Evolutionary conservation across 176 grass and related monocot genomes (phyloP), one percentile per base, ranked within the genome.

Genomic region (Oryza nivara): DNA sequence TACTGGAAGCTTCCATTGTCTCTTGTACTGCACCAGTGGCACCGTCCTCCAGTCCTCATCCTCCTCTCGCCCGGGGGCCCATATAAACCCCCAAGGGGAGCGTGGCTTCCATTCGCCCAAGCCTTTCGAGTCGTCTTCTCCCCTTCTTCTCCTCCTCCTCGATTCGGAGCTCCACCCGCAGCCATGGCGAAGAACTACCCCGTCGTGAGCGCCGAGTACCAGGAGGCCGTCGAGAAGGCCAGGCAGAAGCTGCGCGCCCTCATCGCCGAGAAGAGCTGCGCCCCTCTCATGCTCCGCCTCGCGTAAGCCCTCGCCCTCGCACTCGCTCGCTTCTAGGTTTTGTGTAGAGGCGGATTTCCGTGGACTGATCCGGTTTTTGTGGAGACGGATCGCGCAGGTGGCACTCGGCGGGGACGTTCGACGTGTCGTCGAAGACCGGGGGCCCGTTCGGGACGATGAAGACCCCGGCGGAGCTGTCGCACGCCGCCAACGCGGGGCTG

Each of bases 401-500:
- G 97, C 97, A 96, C 93, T 96, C 93, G 9, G 97, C 93, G 20
- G 93, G 97, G 71, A 99, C 97, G 25, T 99, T 88, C 75, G 93
- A 99, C 28, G 87, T 92, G 84, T 88, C 79, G 19, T 34, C 87
- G 6, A 99, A 80, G 88, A 96, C 93, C 1, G 93, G 97, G 1
- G 97, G 93, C 0, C 97, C 97, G 28, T 99, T 92, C 86, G 93
- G 97, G 35, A 99, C 97, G 78, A 92, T 99, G 86, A 94, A 86
- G 84, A 67, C 70, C 26, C 65, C 82, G 17, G 79, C 76, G 0
- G 97, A 99, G 79, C 84, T 34, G 17, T 86, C 92, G 35, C 93
- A 99, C 61, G 92, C 46, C 70, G 97, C 97, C 32, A 99, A 99
- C 86, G 91, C 84, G 13, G 93, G 93, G 4, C 92, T 99, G 28